Base-by-base conservation (phyloP, 176 grass and related monocot genomes). In the Oryza nivara region DNA sequence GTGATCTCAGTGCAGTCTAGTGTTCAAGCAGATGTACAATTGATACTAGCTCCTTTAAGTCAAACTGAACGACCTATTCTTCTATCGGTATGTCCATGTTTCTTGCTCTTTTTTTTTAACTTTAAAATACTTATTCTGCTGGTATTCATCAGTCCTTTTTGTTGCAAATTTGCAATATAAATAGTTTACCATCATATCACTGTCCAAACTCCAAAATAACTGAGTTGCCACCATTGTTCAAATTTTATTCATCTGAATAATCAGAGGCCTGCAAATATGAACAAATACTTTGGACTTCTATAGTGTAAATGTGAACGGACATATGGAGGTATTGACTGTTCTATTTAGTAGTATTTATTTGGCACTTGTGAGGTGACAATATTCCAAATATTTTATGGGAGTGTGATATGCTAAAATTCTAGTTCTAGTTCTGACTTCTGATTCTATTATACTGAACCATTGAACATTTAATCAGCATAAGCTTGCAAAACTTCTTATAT, bases 61-160 rank as follows among this genome's bases (percentile, higher is more conserved):
- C 87, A 95, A 91, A 90, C 68, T 82, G 96, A 98, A 89, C 84
- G 87, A 81, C 92, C 89, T 90, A 75, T 91, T 85, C 83, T 98
- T 90, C 51, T 85, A 92, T 95, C 86, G 80, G 96, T 98, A 95
- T 85, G 91, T 43, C 56, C 71, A 69, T 89, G 32, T 81, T 86
- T 64, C 67, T 60, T 46, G 78, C 77, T 82, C 81, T 7, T 45
- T 83, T 7, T 45, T 80, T 83, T 51, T 41, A 17, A 36, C 26
- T 52, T 28, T 8, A 15, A 4, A 67, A 19, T 77, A 85, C 2
- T 72, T 7, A 30, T 54, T 65, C 46, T 58, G 60, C 35, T 25
- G 45, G 16, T 28, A 75, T 80, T 17, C 11, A 72, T 67, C 30
- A 74, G 51, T 10, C 54, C 79, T 69, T 61, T 70, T 25, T n/a